Percentiles rank a stretch among this genome's conserved stretches.
Conservation (phyloP, 2,329 filamentous ascomycete genomes). For the Botrytis paeoniae region DNA sequence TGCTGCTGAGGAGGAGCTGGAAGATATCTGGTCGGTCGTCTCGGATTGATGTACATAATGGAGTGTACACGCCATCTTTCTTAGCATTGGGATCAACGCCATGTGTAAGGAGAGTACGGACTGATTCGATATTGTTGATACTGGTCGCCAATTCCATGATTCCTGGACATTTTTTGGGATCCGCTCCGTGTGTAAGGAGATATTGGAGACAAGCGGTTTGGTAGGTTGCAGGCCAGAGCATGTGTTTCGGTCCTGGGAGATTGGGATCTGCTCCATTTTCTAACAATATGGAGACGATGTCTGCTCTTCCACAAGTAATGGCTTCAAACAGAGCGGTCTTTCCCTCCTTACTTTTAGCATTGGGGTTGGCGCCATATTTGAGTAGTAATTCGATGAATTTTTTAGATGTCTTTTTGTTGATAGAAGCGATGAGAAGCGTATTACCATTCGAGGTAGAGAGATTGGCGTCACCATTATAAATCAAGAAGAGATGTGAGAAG, state of each 20-base stretch:
- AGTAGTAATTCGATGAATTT: slow-evolving; percentile 58
- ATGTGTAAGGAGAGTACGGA: slow-evolving; percentile 54
- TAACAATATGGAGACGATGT: slow-evolving; percentile 53
- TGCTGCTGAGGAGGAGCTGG: slow-evolving; percentile 52
- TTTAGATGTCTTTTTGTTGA: slow-evolving; percentile 56
- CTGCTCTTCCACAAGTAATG: slow-evolving; percentile 53
- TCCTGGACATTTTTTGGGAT: slow-evolving; percentile 57
- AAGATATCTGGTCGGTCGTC: slow-evolving; percentile 63
- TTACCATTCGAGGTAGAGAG: slow-evolving; percentile 54
- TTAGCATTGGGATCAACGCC: slow-evolving; percentile 60
- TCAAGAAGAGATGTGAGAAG: slow-evolving; percentile 57
- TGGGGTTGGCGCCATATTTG: slow-evolving; percentile 56
- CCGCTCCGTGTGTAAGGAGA: slow-evolving; percentile 57
- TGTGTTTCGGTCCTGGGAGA: slow-evolving; percentile 65
- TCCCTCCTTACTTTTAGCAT: slow-evolving; percentile 58
- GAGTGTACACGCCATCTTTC: slow-evolving; percentile 66
- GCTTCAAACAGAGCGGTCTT: slow-evolving; percentile 63
- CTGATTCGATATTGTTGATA: slow-evolving; percentile 61
- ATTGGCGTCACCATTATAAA: slow-evolving; percentile 59
- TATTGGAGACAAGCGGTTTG: slow-evolving; percentile 56
- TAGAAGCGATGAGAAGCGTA: slow-evolving; percentile 57
- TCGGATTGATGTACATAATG: slow-evolving; percentile 65
- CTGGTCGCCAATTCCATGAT: slow-evolving; percentile 63
- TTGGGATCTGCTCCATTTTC: slow-evolving; percentile 65
- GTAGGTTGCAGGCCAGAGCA: slow-evolving; percentile 63